Conservation (phyloP, 225 moss, liverwort and hornwort species). For the Marchantia paleacea region DNA sequence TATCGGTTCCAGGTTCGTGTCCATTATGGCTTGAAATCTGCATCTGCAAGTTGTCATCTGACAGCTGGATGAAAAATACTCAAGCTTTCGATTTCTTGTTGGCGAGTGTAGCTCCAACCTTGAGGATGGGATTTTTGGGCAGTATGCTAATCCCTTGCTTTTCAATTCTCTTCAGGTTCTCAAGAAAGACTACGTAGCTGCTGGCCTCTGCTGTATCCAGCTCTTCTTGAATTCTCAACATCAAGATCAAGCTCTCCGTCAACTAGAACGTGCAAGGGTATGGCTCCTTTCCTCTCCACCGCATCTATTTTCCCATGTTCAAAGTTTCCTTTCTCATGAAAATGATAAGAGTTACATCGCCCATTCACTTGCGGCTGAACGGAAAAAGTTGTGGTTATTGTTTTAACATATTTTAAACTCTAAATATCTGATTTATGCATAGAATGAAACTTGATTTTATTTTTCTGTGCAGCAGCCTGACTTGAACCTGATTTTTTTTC, state of each 20-base stretch:
- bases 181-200: slow-evolving; percentile 96
- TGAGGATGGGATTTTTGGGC: background rate
- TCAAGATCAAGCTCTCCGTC: slow-evolving; percentile 81
- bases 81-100: background rate
- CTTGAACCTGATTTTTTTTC: background rate
- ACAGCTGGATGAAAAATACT: background rate
- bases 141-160: background rate
- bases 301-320: background rate
- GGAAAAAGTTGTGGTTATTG: background rate
- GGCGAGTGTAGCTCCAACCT: background rate
- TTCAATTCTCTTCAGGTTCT: slow-evolving; percentile 57
- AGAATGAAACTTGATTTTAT: background rate
- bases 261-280: slow-evolving; percentile 89
- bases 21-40: background rate
- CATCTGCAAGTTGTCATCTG: background rate
- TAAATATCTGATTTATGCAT: too few species aligned
- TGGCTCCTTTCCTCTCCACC: slow-evolving; percentile 3
- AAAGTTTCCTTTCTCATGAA: background rate
- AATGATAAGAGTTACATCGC: background rate
- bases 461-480: background rate
- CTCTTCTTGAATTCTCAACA: slow-evolving; percentile 85
- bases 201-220: slow-evolving; percentile 95
- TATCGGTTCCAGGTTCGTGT: slow-evolving; percentile 82
- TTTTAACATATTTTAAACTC: too few species aligned
- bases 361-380: too few species aligned